phyloP scores from a whole-genome alignment of 2,329 filamentous ascomycete species.

The Ceratocystis destructans region DNA sequence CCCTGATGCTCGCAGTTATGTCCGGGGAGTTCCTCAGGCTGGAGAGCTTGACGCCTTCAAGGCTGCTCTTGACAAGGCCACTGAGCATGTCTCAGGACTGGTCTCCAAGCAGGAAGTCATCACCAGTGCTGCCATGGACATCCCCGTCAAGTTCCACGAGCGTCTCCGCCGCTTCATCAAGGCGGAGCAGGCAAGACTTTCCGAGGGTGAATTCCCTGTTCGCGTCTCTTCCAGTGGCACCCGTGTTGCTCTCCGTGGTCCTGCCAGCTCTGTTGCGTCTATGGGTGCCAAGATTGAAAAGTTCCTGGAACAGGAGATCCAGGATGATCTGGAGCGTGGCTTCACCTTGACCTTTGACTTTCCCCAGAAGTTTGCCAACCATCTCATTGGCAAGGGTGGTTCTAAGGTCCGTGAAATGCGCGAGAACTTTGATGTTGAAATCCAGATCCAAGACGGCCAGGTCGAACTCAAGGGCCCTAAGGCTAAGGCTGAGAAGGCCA shows the following conservation, averaged over 20 bases:
- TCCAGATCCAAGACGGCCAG: constrained; percentile 86
- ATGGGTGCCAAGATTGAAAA: constrained; percentile 58
- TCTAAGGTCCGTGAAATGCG: constrained; percentile 52
- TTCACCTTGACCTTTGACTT: constrained; percentile 82
- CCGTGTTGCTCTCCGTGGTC: constrained; percentile 62
- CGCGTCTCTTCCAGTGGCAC: constrained; percentile 46
- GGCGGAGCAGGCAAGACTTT: constrained; percentile 42
- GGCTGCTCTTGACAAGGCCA: constrained; percentile 41
- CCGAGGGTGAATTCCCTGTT: constrained; percentile 45
- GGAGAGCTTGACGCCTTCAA: constrained; percentile 46
- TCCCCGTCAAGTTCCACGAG: constrained; percentile 43
- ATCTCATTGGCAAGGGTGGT: constrained; percentile 57
- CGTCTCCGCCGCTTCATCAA: constrained; percentile 50
- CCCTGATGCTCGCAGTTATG: constrained; percentile 21
- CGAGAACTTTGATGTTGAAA: constrained; percentile 55
- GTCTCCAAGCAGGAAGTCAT: constrained; percentile 47
- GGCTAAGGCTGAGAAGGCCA: constrained; percentile 81
- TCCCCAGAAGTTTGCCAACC: constrained; percentile 86
- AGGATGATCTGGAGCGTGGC: constrained; percentile 86
- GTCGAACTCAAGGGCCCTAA: constrained; percentile 93
- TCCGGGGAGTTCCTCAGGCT: constrained; percentile 20
- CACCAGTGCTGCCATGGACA: constrained; percentile 38
- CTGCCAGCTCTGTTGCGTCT: constrained; percentile 54
- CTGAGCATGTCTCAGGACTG: constrained; percentile 42
- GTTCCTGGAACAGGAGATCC: constrained; percentile 77